Conservation (phyloP, 257 asterid species). For the Thymus mandschuricus region DNA sequence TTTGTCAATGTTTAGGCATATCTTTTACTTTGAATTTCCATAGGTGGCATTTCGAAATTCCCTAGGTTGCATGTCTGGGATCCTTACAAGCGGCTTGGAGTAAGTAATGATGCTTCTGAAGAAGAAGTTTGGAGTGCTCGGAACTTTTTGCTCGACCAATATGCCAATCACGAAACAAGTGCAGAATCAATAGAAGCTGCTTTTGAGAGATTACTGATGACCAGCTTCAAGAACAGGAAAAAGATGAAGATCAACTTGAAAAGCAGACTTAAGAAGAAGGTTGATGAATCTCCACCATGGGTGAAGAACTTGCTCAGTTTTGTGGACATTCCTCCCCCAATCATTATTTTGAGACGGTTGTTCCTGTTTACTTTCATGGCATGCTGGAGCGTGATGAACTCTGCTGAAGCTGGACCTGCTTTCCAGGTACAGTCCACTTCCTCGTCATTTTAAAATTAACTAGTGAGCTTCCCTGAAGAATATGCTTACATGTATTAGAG, state of each 20-base stretch:
- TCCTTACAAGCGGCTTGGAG: constrained; percentile 90
- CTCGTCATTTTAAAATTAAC: constrained; percentile 12
- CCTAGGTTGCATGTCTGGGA: constrained; percentile 80
- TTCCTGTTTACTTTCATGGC: constrained; percentile 96
- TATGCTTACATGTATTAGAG: not conserved
- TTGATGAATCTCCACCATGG: constrained; percentile 99
- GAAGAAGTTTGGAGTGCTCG: constrained; percentile 98
- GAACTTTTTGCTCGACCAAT: constrained; percentile 79
- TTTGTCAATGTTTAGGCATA: constrained; percentile 6
- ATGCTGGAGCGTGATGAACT: constrained; percentile 94
- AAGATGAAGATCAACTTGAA: constrained; percentile 91
- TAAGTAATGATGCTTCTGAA: constrained; percentile 78
- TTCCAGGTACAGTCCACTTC: constrained; percentile 69
- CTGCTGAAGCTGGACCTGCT: constrained; percentile 98
- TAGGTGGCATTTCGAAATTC: constrained; percentile 62
- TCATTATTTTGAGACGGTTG: constrained; percentile 82
- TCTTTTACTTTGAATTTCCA: constrained; percentile 23
- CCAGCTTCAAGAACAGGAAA: constrained; percentile 79
- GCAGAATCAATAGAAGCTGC: constrained; percentile 90
- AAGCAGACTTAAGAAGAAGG: constrained; percentile 83
- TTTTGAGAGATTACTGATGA: constrained; percentile 84
- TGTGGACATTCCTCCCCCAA: constrained; percentile 85
- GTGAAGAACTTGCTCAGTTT: constrained; percentile 77
- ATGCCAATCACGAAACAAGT: constrained; percentile 77
- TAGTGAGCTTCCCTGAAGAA: not conserved